A percentile compares a stretch with the other conserved stretches of the same genome.
Evolutionary conservation across 106 monocot genomes (phyloP).

Genomic region (Alisma plantagoaquatica): DNA sequence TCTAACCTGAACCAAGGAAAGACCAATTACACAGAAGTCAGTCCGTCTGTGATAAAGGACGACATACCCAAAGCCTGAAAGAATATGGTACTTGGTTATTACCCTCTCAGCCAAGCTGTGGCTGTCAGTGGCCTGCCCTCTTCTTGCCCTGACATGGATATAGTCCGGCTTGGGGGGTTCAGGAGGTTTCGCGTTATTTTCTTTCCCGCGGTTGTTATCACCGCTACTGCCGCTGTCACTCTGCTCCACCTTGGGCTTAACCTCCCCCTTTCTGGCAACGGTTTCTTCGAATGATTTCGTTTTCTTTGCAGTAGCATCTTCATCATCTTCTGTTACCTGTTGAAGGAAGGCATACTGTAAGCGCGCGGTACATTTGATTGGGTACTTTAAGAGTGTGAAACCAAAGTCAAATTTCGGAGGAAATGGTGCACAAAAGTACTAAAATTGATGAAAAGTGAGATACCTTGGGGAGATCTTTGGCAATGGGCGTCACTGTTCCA

Average conservation of each 20-base stretch:
- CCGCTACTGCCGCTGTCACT: conserved; percentile 1
- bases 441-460: not conserved
- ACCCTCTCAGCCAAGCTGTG: conserved; percentile 34
- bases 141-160: conserved; percentile 29
- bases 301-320: conserved; percentile 10
- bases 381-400: not conserved
- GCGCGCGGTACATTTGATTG: no score
- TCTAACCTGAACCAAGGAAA: conserved; percentile 19
- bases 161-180: conserved; percentile 31
- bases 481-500: not conserved
- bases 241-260: conserved; percentile 8
- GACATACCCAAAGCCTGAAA: not conserved
- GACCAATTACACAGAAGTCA: not conserved
- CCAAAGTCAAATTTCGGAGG: not conserved
- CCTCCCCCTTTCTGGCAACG: conserved; percentile 7
- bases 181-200: conserved; percentile 11
- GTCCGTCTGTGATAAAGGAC: not conserved
- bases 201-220: conserved; percentile 11
- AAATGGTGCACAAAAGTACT: not conserved
- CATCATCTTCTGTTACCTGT: conserved; percentile 12
- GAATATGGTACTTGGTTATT: not conserved
- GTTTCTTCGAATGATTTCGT: conserved; percentile 14
- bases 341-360: no score
- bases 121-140: conserved; percentile 34
- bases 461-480: conserved; percentile 13